Conservation (phyloP, 1,284 basidiomycete species). For the Microbotryum silenes-acaulis region DNA sequence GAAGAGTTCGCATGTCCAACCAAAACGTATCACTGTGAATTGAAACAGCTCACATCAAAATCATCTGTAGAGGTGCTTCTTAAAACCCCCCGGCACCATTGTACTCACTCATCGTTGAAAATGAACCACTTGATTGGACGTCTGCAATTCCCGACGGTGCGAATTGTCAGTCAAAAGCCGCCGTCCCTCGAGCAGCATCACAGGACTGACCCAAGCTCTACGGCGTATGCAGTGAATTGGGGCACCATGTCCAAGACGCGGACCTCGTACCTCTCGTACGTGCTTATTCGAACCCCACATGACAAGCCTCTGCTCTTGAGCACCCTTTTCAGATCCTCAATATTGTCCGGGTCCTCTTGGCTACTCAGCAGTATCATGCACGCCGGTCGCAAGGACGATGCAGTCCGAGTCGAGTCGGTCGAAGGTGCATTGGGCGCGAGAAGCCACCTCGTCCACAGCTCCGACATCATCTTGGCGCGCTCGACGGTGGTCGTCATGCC, state of each 20-base stretch:
- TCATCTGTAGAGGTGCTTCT: too few species aligned
- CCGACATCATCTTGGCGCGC: slow-evolving; percentile 25
- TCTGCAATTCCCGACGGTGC: not conserved
- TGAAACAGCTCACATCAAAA: not conserved
- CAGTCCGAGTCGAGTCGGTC: not conserved
- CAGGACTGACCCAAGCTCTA: slow-evolving; percentile 17
- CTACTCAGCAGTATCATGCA: slow-evolving; percentile 20
- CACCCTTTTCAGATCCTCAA: slow-evolving; percentile 10
- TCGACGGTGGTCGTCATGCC: slow-evolving; percentile 26
- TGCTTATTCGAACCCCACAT: slow-evolving; percentile 14
- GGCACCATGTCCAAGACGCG: slow-evolving; percentile 26
- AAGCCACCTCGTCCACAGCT: slow-evolving; percentile 27
- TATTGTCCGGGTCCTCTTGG: slow-evolving; percentile 15
- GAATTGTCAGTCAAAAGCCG: not conserved
- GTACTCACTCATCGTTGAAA: slow-evolving; percentile 29
- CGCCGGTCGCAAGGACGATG: slow-evolving; percentile 1
- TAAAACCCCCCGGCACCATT: too few species aligned
- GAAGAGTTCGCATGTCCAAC: slow-evolving; percentile 27
- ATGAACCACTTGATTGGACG: slow-evolving; percentile 27
- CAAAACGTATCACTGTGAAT: slow-evolving; percentile 33
- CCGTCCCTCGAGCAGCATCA: not conserved
- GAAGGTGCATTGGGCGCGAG: not conserved
- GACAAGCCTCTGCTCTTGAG: slow-evolving; percentile 12
- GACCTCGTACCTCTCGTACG: slow-evolving; percentile 29
- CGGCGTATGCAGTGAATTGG: slow-evolving; percentile 21